Conservation (phyloP, 768 basidiomycete species). For the Lactifluus volemus region DNA sequence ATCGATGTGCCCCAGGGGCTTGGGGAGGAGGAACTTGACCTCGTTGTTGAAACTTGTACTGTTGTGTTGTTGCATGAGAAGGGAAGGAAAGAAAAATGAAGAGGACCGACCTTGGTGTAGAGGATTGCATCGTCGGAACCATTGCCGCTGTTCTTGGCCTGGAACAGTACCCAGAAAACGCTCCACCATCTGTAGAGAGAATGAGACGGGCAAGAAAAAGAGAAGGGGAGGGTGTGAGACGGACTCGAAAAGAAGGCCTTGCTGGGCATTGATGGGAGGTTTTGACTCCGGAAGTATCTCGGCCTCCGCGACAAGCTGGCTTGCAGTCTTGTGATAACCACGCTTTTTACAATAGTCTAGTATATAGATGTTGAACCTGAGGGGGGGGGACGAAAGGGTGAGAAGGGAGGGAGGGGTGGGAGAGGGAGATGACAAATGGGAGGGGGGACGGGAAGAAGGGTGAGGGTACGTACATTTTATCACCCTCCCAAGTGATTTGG, state of each 20-base stretch:
- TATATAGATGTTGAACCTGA: constrained; percentile 86
- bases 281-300: constrained; percentile 50
- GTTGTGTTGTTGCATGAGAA: not conserved
- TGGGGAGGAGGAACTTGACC: constrained; percentile 7
- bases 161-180: constrained; percentile 81
- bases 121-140: constrained; percentile 65
- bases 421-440: not conserved
- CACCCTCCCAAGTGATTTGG: constrained; percentile 67
- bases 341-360: constrained; percentile 79
- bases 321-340: constrained; percentile 66
- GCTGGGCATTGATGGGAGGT: constrained; percentile 76
- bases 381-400: not conserved
- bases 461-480: constrained; percentile 53
- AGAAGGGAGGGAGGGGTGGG: not conserved
- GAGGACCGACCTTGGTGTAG: constrained; percentile 53
- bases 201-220: constrained; percentile 4
- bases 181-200: constrained; percentile 65
- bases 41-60: constrained; percentile 27
- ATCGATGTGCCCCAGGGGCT: constrained; percentile 12
- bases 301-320: constrained; percentile 57
- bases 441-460: not conserved
- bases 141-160: constrained; percentile 60
- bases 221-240: constrained; percentile 24
- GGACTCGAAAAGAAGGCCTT: constrained; percentile 78
- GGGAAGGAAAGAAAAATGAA: not conserved